Conservation (phyloP, 768 basidiomycete species). For the Trametes elegans region DNA sequence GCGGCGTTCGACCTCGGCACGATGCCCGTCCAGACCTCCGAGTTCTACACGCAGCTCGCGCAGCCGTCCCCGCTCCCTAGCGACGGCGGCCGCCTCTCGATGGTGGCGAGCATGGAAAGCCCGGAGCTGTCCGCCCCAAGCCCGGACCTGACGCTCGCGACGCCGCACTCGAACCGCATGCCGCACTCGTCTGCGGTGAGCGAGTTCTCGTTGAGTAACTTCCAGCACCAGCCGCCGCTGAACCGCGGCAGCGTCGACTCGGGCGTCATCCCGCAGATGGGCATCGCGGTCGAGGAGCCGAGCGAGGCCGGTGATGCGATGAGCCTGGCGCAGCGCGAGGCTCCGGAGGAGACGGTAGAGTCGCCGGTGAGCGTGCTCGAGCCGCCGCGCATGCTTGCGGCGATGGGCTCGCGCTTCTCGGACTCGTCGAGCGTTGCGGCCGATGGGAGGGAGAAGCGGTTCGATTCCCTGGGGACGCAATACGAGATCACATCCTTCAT, state of each 20-base stretch:
- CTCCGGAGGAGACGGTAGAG: too few relatives aligned
- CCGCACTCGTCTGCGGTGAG: constrained; percentile 27
- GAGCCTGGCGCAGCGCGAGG: too few relatives aligned
- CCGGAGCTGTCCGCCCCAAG: constrained; percentile 5
- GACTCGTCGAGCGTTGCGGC: constrained; percentile 17
- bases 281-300: background rate
- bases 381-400: constrained; percentile 28
- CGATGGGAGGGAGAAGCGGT: constrained; percentile 17
- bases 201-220: constrained; percentile 71
- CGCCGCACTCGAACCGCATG: background rate
- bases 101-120: constrained; percentile 2
- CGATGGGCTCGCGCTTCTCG: constrained; percentile 22
- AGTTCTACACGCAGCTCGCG: background rate
- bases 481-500: constrained; percentile 80
- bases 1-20: constrained; percentile 27
- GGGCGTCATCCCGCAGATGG: constrained; percentile 7
- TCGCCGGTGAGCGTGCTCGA: constrained; percentile 1
- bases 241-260: constrained; percentile 19
- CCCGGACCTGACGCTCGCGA: constrained; percentile 9
- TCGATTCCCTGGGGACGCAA: constrained; percentile 49
- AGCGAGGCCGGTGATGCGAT: background rate
- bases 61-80: background rate
- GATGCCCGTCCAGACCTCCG: constrained; percentile 1
- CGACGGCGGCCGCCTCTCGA: background rate
- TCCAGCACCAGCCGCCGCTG: constrained; percentile 58